Evolutionary conservation across 306 rosid genomes (phyloP), one percentile per base, ranked within the genome.

Genomic region (Abrus pulchellus): DNA sequence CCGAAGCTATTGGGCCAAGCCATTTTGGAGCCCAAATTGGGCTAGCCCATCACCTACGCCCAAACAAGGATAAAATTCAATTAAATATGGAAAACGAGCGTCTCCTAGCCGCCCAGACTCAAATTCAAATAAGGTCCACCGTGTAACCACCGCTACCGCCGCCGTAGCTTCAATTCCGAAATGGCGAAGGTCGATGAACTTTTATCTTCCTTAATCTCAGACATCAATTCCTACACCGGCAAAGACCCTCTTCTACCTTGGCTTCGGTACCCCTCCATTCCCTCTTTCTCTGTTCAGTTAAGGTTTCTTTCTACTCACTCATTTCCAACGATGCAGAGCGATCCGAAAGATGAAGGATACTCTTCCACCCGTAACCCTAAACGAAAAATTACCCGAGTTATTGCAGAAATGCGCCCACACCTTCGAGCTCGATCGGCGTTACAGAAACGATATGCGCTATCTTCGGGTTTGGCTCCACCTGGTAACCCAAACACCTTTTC

Each of bases 171-270:
- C 60, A 2, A 5, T 34, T 73, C 63, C 38, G 33, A 56, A 61
- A 84, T 87, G 90, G 74, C 81, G 54, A 72, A 54, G 86, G 82
- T 64, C n/a, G 87, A 82, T 43, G 88, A 89, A 75, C 92, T 95
- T 32, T 72, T 88, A 81, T 38, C 92, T n/a, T 83, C 98, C 77
- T 41, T 90, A 52, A 67, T 85, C 74, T 84, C 88, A 9, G 98
- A 93, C 73, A 89, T 91, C 67, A 90, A 88, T 63, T 27, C 85
- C 69, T 93, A 95, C 88, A 75, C 90, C 20, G 99, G 93, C 33
- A 90, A 89, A 79, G 98, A 93, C 79, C 99, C 97, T 83, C 97
- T 95, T 77, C 94, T 93, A 53, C 98, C 99, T 11, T 95, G 99
- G 99, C 93, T 93, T 60, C 87, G 98, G 97, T 95, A 84, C 27